Percentiles rank a stretch among this genome's conserved stretches.
phyloP scores from a whole-genome alignment of 495 filamentous ascomycete genomes.

The Darksidea phi region DNA sequence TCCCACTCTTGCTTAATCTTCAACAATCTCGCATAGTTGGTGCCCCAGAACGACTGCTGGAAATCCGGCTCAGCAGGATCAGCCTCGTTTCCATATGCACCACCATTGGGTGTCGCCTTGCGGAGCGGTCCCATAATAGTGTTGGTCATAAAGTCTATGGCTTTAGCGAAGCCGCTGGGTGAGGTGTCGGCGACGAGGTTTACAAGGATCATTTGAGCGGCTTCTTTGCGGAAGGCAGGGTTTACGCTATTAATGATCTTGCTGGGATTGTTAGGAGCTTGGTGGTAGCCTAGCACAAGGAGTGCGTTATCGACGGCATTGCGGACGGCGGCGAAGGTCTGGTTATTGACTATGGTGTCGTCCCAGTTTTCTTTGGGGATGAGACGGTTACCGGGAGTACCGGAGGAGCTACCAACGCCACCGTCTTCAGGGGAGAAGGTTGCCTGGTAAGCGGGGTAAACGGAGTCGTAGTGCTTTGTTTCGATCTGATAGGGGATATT shows the following conservation, averaged over 20 bases:
- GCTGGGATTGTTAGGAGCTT: background rate
- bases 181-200: background rate
- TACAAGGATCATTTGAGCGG: conserved; percentile 13
- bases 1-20: conserved; percentile 24
- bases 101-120: conserved; percentile 16
- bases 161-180: background rate
- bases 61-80: conserved; percentile 19
- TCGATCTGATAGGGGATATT: conserved; percentile 9
- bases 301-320: conserved; percentile 16
- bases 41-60: conserved; percentile 26
- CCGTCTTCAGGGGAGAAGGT: conserved; percentile 11
- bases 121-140: conserved; percentile 10
- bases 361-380: conserved; percentile 23
- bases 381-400: conserved; percentile 23
- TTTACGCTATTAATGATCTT: conserved; percentile 29
- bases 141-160: conserved; percentile 10
- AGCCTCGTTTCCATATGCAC: conserved; percentile 33
- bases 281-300: conserved; percentile 10
- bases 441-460: conserved; percentile 19
- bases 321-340: conserved; percentile 18
- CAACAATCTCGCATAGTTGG: conserved; percentile 14
- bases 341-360: background rate
- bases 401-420: background rate
- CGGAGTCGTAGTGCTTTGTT: conserved; percentile 13
- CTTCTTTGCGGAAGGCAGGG: conserved; percentile 32